Evolutionary conservation across 2,329 filamentous ascomycete genomes (phyloP).

Genomic region (Meredithiella fracta): DNA sequence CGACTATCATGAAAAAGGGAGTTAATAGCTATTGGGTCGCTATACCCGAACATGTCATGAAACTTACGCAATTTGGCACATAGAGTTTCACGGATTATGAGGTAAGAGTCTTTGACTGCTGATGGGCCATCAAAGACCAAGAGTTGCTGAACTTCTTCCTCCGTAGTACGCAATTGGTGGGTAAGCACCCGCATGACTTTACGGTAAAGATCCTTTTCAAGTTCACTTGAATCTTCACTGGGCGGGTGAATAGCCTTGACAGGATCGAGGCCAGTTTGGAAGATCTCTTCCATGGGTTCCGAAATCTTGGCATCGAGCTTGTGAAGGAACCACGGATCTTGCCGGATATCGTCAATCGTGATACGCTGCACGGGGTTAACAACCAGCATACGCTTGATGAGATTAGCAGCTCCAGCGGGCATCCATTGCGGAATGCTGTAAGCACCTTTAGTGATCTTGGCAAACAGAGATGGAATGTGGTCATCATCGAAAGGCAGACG

Average conservation of each 20-base stretch:
- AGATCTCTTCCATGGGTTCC: conserved; percentile 76
- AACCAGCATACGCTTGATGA: conserved; percentile 88
- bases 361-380: conserved; percentile 90
- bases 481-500: conserved; percentile 93
- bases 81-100: conserved; percentile 86
- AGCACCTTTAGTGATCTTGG: conserved; percentile 89
- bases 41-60: not conserved
- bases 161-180: conserved; percentile 63
- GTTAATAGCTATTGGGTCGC: not conserved
- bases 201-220: conserved; percentile 82
- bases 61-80: not conserved
- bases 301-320: conserved; percentile 76
- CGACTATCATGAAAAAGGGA: conserved; percentile 16
- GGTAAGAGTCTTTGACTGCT: conserved; percentile 95
- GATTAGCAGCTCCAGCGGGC: conserved; percentile 58
- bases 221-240: conserved; percentile 52
- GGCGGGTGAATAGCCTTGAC: conserved; percentile 77
- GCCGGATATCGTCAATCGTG: conserved; percentile 81
- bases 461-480: conserved; percentile 92
- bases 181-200: conserved; percentile 46
- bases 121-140: conserved; percentile 83
- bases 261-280: conserved; percentile 84
- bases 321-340: conserved; percentile 85
- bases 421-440: conserved; percentile 89
- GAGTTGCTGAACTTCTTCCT: conserved; percentile 87